phyloP scores from a whole-genome alignment of 352 stramenopile species.

The Peronospora belbahrii region DNA sequence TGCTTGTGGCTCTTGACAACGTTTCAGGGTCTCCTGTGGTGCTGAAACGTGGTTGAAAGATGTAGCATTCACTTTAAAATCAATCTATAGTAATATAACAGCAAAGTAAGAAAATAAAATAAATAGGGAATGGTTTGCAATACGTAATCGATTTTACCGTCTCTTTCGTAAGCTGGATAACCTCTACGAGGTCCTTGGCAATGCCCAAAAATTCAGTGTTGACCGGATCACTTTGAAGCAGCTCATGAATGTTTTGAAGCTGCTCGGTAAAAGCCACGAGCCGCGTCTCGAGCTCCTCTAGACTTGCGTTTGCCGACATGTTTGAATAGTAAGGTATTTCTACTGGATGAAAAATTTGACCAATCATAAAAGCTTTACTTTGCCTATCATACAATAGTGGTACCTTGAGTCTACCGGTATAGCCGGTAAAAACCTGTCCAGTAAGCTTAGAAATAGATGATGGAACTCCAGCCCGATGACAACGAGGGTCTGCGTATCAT shows the following conservation, averaged over 20 bases:
- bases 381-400: no score
- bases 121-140: background rate
- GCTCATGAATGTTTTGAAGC: conserved; percentile 73
- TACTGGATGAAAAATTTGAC: conserved; percentile 3
- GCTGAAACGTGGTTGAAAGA: background rate
- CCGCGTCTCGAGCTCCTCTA: conserved; percentile 69
- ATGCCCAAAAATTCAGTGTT: conserved; percentile 74
- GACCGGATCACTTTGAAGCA: conserved; percentile 58
- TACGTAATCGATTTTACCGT: conserved; percentile 29
- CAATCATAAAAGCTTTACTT: background rate
- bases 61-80: conserved; percentile 23
- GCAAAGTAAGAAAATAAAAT: conserved; percentile 3
- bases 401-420: background rate
- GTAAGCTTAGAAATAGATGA: background rate
- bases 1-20: background rate
- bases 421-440: background rate
- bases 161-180: conserved; percentile 81
- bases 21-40: background rate
- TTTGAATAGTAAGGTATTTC: background rate
- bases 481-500: conserved; percentile 31
- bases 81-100: conserved; percentile 19
- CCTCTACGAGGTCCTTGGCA: conserved; percentile 71
- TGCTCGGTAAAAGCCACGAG: conserved; percentile 75
- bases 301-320: conserved; percentile 33
- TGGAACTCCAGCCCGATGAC: conserved; percentile 13